These are phyloP conservation scores for Cadophora luteo-olivacea DNA, from an alignment of 2,329 filamentous ascomycete species.

Conservation along the genomic window DNA sequence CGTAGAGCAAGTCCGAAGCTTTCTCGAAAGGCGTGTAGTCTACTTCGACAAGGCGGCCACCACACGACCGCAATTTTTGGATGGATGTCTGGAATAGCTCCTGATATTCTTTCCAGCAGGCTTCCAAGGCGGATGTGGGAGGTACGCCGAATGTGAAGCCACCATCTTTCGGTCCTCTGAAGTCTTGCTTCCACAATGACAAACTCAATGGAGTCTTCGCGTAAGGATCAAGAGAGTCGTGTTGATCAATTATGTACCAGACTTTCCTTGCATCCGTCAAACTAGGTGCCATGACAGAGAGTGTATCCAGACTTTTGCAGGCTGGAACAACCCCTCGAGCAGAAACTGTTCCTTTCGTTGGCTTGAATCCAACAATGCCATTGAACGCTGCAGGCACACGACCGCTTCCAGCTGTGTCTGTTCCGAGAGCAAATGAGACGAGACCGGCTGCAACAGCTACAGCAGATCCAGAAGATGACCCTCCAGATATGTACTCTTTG, in stretches of 20 bases:
- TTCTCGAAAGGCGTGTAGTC: constrained; percentile 55
- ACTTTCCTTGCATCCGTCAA: constrained; percentile 55
- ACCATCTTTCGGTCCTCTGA: constrained; percentile 38
- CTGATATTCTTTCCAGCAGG: constrained; percentile 51
- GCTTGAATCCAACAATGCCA: constrained; percentile 55
- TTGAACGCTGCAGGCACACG: constrained; percentile 57
- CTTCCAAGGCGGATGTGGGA: constrained; percentile 48
- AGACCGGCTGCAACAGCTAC: constrained; percentile 58
- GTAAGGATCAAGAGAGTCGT: constrained; percentile 55
- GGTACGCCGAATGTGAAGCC: constrained; percentile 58
- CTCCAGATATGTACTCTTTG: constrained; percentile 58
- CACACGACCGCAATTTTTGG: constrained; percentile 47
- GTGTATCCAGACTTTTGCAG: constrained; percentile 59
- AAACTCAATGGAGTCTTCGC: constrained; percentile 49
- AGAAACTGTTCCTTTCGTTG: constrained; percentile 56
- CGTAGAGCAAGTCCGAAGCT: constrained; percentile 58
- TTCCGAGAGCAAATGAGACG: constrained; percentile 59
- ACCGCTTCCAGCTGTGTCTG: constrained; percentile 59
- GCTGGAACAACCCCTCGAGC: constrained; percentile 56
- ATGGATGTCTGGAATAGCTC: constrained; percentile 48
- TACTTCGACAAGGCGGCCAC: constrained; percentile 48
- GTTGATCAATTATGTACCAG: constrained; percentile 55
- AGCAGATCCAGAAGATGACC: constrained; percentile 59
- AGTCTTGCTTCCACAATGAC: constrained; percentile 40
- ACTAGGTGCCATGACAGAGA: constrained; percentile 55